Base-by-base conservation (phyloP, 1,284 basidiomycete species). In the Irpex lacteus region DNA sequence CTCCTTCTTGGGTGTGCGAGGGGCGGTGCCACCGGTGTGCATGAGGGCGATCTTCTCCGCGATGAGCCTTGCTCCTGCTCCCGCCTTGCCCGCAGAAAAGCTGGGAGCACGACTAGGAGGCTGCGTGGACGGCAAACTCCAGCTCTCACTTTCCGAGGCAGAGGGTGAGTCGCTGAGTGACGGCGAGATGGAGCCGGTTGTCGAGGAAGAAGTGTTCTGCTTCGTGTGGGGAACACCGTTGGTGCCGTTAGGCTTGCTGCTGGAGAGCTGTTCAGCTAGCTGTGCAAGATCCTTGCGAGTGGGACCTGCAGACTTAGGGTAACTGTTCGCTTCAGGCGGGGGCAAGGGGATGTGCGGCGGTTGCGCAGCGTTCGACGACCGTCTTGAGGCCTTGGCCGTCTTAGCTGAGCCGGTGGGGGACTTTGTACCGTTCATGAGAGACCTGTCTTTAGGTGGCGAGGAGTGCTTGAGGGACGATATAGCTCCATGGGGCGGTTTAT, bases 91-190 rank as follows among this genome's bases (percentile, higher is more conserved):
- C 2, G 84, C 82, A 13, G 84, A 80, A 2, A 82, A 69, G 57
- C 68, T 69, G 21, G 74, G 72, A 36, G 77, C 75, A 59, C 74
- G 72, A 64, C 77, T 80, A 49, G 85, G 82, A 0, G 86, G 82
- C 61, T 85, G 78, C 13, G 85, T 89, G 8, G 86, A 86, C 3
- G 88, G 86, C 15, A 81, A 79, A 66, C 87, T 89, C 73, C 81
- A 85, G 74, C 78, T 84, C 65, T 85, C 87, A 67, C 82, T 84
- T 49, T 88, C 88, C 8, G 84, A 84, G 2, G 77, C 77, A 5
- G 85, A 86, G 5, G 80, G 80, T 0, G 84, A 82, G 60, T 77
- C 76, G 66, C 73, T 74, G 59, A 71, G 71, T 53, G 76, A 78
- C 49, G 80, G 75, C 19, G 78, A 75, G 61, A 74, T 74, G 44